These are phyloP conservation scores for Fusarium setosum DNA, from an alignment of 2,329 filamentous ascomycete genomes.

Conservation along the genomic window DNA sequence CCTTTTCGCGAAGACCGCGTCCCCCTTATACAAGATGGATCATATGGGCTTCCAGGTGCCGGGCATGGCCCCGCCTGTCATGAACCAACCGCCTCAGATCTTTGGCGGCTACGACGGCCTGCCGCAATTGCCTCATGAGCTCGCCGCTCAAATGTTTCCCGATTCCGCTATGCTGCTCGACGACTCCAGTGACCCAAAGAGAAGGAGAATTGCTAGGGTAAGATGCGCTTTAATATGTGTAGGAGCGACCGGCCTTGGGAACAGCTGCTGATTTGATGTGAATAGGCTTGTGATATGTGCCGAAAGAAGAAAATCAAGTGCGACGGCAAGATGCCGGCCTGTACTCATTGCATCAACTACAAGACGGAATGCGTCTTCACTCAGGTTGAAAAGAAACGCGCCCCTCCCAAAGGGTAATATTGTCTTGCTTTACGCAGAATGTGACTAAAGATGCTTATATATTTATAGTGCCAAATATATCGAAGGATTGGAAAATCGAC, in stretches of 20 bases:
- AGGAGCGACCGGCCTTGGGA: conserved; percentile 1
- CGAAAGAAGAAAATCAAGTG: conserved; percentile 98
- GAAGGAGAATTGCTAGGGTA: conserved; percentile 88
- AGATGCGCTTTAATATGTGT: conserved; percentile 44
- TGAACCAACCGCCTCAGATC: conserved; percentile 76
- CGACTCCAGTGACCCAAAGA: conserved; percentile 84
- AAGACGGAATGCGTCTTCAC: conserved; percentile 98
- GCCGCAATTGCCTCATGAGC: conserved; percentile 64
- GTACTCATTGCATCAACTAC: conserved; percentile 96
- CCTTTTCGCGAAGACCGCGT: background rate
- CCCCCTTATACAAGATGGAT: conserved; percentile 47
- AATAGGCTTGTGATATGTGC: conserved; percentile 93
- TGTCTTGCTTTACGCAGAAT: background rate
- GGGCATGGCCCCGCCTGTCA: conserved; percentile 67
- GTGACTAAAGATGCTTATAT: conserved; percentile 32
- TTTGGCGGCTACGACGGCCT: conserved; percentile 76
- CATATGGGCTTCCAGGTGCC: conserved; percentile 70
- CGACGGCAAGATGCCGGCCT: conserved; percentile 94
- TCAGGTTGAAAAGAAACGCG: conserved; percentile 98
- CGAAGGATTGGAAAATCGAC: conserved; percentile 92
- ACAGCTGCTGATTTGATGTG: conserved; percentile 26
- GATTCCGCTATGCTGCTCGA: conserved; percentile 68
- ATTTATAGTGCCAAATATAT: conserved; percentile 89
- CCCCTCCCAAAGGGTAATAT: conserved; percentile 91
- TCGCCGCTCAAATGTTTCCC: conserved; percentile 70